A percentile compares a stretch with the other conserved stretches of the same genome.
phyloP scores from a whole-genome alignment of 257 asterid genomes.

The Avicennia marina region DNA sequence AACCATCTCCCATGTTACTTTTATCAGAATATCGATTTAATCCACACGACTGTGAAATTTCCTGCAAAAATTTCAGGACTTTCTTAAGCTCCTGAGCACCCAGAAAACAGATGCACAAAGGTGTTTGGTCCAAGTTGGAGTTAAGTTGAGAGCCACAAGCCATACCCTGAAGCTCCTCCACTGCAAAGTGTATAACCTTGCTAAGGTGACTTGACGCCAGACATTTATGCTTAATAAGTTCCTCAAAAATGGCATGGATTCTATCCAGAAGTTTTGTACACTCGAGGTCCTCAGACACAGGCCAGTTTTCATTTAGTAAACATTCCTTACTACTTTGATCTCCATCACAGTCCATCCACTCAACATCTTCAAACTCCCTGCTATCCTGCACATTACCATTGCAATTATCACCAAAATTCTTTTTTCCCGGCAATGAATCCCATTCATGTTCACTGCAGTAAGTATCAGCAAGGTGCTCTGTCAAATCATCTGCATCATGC shows the following conservation, averaged over 20 bases:
- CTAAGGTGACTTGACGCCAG: slow-evolving; percentile 83
- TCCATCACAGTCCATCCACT: slow-evolving; percentile 88
- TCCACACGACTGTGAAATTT: slow-evolving; percentile 71
- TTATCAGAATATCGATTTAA: slow-evolving; percentile 65
- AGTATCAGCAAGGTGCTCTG: slow-evolving; percentile 62
- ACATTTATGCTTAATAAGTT: slow-evolving; percentile 63
- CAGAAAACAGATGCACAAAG: slow-evolving; percentile 77
- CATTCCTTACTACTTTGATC: slow-evolving; percentile 48
- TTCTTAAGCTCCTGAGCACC: slow-evolving; percentile 76
- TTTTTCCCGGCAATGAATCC: slow-evolving; percentile 56
- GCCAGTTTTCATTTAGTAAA: slow-evolving; percentile 60
- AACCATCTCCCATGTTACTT: slow-evolving; percentile 38
- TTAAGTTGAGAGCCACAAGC: slow-evolving; percentile 69
- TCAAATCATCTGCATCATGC: slow-evolving; percentile 43
- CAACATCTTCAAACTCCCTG: slow-evolving; percentile 63
- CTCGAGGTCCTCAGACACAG: slow-evolving; percentile 76
- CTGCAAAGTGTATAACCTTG: slow-evolving; percentile 80
- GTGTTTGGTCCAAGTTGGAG: slow-evolving; percentile 63
- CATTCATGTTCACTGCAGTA: slow-evolving; percentile 52
- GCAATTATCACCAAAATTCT: slow-evolving; percentile 35
- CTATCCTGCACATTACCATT: slow-evolving; percentile 27
- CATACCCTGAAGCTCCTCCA: slow-evolving; percentile 79
- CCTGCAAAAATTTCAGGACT: slow-evolving; percentile 78
- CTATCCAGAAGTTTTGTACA: slow-evolving; percentile 77
- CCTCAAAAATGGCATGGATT: slow-evolving; percentile 56